Conservation (phyloP, 1,284 basidiomycete genomes). For the Mycosarcoma mackinlayi region DNA sequence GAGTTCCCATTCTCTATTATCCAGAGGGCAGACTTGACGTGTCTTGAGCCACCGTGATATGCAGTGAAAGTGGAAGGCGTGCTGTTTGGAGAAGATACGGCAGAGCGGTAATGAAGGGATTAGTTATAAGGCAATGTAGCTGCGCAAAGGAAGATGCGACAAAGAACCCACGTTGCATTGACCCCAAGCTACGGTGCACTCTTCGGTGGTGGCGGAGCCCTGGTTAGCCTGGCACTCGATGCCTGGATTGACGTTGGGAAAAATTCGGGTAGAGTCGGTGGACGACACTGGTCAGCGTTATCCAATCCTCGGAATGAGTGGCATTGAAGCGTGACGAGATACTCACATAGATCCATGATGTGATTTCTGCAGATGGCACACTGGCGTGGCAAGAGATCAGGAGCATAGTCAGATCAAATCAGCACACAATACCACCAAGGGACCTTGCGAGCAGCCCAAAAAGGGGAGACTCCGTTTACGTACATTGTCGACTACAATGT, state of each 20-base stretch:
- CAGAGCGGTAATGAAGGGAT: background rate
- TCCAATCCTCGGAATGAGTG: no score
- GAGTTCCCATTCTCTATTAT: slow-evolving; percentile 88
- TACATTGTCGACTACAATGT: slow-evolving; percentile 68
- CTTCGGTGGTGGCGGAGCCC: slow-evolving; percentile 92
- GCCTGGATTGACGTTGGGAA: no score
- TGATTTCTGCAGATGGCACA: slow-evolving; percentile 68
- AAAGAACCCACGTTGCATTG: slow-evolving; percentile 86
- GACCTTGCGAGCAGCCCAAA: no score
- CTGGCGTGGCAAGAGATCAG: slow-evolving; percentile 23
- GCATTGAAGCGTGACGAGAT: background rate
- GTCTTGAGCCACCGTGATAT: slow-evolving; percentile 99
- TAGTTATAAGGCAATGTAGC: background rate
- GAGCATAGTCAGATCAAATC: background rate
- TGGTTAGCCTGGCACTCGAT: slow-evolving; percentile 99
- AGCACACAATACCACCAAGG: no score
- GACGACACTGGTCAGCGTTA: no score
- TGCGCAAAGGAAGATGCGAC: background rate
- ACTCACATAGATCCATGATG: slow-evolving; percentile 68
- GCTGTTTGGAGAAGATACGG: slow-evolving; percentile 72
- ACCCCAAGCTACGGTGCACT: slow-evolving; percentile 99
- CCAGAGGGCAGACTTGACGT: slow-evolving; percentile 95
- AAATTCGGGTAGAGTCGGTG: no score
- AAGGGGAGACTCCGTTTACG: no score
- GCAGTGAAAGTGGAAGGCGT: slow-evolving; percentile 99